phyloP scores from a whole-genome alignment of 2,329 filamentous ascomycete genomes.

The Aaosphaeria pasadenensis region DNA sequence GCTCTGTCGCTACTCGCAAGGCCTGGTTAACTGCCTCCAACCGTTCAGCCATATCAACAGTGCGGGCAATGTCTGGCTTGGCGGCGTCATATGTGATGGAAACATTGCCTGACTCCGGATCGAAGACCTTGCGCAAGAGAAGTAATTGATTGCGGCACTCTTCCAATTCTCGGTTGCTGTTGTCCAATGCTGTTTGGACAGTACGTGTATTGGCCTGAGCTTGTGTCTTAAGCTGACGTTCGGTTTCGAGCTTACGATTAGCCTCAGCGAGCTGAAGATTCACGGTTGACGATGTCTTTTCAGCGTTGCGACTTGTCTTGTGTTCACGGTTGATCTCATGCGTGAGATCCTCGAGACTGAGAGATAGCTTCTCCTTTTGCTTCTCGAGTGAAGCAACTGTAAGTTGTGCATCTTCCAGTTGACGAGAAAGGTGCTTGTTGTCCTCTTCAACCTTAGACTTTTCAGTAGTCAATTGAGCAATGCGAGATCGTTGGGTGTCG shows the following conservation, averaged over 20 bases:
- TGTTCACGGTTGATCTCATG: slow-evolving; percentile 89
- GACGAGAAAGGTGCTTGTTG: slow-evolving; percentile 73
- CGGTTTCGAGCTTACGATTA: slow-evolving; percentile 86
- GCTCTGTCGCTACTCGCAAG: slow-evolving; percentile 77
- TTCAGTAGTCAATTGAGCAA: slow-evolving; percentile 74
- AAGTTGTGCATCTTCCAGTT: slow-evolving; percentile 82
- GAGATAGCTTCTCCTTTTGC: slow-evolving; percentile 86
- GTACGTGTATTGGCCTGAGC: slow-evolving; percentile 82
- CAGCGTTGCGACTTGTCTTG: slow-evolving; percentile 83
- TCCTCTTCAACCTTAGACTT: slow-evolving; percentile 82
- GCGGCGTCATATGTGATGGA: slow-evolving; percentile 66
- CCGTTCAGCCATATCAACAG: slow-evolving; percentile 77
- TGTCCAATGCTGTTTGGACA: slow-evolving; percentile 74
- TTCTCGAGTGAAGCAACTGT: slow-evolving; percentile 84
- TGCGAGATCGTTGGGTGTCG: slow-evolving; percentile 76
- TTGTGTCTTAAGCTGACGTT: slow-evolving; percentile 79
- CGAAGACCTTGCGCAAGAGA: slow-evolving; percentile 79
- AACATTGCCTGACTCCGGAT: slow-evolving; percentile 68
- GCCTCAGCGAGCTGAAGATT: slow-evolving; percentile 83
- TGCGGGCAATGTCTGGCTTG: slow-evolving; percentile 64
- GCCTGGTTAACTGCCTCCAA: slow-evolving; percentile 87
- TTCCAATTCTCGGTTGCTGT: slow-evolving; percentile 74
- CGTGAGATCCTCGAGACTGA: slow-evolving; percentile 86
- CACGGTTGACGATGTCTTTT: slow-evolving; percentile 78
- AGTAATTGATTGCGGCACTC: slow-evolving; percentile 79